Evolutionary conservation across 208 protist species (phyloP).

Genomic region (Naegleria lovaniensis): DNA sequence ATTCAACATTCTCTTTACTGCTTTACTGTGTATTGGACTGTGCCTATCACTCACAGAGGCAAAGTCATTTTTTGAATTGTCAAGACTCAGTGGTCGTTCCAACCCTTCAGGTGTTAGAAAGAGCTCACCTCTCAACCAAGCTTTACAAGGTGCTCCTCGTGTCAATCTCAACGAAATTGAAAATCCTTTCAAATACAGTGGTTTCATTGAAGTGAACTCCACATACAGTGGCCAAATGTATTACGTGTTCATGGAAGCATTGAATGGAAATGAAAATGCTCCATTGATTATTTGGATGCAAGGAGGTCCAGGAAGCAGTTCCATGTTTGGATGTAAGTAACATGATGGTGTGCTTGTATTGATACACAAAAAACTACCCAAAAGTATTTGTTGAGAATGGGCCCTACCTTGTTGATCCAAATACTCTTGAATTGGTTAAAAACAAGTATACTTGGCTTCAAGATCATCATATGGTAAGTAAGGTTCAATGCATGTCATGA

Average conservation of each 20-base stretch:
- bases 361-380: too few species aligned
- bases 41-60: too few species aligned
- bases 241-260: background rate
- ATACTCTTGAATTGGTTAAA: background rate
- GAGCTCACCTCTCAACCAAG: too few species aligned
- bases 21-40: too few species aligned
- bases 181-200: background rate
- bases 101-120: too few species aligned
- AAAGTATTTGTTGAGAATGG: conserved; percentile 58
- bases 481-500: background rate
- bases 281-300: conserved; percentile 44
- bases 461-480: conserved; percentile 69
- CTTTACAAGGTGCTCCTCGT: too few species aligned
- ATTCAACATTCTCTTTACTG: too few species aligned
- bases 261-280: background rate
- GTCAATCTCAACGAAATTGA: background rate
- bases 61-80: too few species aligned
- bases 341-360: too few species aligned
- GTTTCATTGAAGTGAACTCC: background rate
- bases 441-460: conserved; percentile 60
- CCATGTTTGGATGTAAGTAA: background rate
- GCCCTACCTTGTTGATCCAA: conserved; percentile 61
- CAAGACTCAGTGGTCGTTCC: too few species aligned
- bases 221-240: background rate
- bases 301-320: conserved; percentile 77